A percentile compares a stretch with the other conserved stretches of the same genome.
Evolutionary conservation across 192 early-diverging fungal genomes (phyloP).

Genomic region (Linnemannia exigua): DNA sequence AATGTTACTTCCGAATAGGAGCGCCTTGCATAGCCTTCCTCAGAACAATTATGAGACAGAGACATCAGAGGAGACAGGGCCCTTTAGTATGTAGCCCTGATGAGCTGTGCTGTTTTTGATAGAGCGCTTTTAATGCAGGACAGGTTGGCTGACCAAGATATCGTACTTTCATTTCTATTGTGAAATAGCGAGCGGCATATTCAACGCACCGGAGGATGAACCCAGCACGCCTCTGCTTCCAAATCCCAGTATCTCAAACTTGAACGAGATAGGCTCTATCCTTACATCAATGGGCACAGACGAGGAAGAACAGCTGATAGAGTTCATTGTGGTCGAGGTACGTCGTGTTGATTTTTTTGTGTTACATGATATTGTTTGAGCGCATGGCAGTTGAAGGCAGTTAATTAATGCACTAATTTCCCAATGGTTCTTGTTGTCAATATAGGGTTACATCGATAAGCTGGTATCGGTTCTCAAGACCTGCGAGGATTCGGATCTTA

Average conservation of each 20-base stretch:
- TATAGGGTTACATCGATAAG: conserved; percentile 78
- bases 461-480: conserved; percentile 75
- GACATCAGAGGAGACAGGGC: not conserved
- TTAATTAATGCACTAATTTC: too few relatives aligned
- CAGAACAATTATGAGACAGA: not conserved
- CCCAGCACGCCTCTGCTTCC: conserved; percentile 59
- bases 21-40: not conserved
- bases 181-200: not conserved
- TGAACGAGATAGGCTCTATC: conserved; percentile 76
- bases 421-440: not conserved
- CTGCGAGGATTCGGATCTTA: conserved; percentile 85
- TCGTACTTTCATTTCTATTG: not conserved
- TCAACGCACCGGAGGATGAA: not conserved
- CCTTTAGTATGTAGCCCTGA: not conserved
- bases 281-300: conserved; percentile 63
- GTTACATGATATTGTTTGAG: not conserved
- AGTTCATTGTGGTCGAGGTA: conserved; percentile 71
- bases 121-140: not conserved
- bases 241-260: conserved; percentile 72
- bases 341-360: not conserved
- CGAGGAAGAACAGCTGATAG: conserved; percentile 72
- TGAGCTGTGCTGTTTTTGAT: not conserved
- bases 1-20: not conserved
- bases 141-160: not conserved
- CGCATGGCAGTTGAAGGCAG: not conserved